phyloP scores from a whole-genome alignment of 192 early-diverging fungal species.

The Dissophora ornata region DNA sequence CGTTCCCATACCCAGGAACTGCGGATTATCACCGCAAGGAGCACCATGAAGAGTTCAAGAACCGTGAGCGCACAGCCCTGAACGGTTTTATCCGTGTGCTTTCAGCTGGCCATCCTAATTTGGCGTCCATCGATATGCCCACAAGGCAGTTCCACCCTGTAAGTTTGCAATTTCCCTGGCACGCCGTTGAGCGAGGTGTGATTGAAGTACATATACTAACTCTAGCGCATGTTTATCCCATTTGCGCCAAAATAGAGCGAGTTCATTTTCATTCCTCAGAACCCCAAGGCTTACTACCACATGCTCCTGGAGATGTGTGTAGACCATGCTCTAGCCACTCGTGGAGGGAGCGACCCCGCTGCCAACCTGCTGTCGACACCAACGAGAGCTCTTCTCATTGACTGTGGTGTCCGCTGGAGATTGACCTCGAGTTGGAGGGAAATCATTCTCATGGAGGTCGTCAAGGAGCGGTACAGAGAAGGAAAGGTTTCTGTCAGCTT shows the following conservation, averaged over 20 bases:
- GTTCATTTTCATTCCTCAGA: slow-evolving; percentile 66
- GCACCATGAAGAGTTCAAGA: slow-evolving; percentile 64
- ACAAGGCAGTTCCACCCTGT: slow-evolving; percentile 37
- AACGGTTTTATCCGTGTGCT: slow-evolving; percentile 34
- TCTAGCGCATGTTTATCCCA: too few species aligned
- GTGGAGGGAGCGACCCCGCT: slow-evolving; percentile 54
- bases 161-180: neutral
- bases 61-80: slow-evolving; percentile 31
- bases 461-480: slow-evolving; percentile 59
- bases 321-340: slow-evolving; percentile 61
- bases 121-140: slow-evolving; percentile 23
- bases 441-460: slow-evolving; percentile 61
- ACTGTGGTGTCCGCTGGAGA: slow-evolving; percentile 76
- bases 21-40: slow-evolving; percentile 67
- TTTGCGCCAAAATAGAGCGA: too few species aligned
- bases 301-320: slow-evolving; percentile 71
- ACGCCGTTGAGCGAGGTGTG: too few species aligned
- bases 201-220: too few species aligned
- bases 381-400: slow-evolving; percentile 70
- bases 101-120: slow-evolving; percentile 19
- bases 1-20: slow-evolving; percentile 60
- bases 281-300: slow-evolving; percentile 70
- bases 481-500: slow-evolving; percentile 37
- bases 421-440: slow-evolving; percentile 65
- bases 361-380: slow-evolving; percentile 60